phyloP scores from a whole-genome alignment of 768 basidiomycete genomes.

The Cystoderma amianthinum region DNA sequence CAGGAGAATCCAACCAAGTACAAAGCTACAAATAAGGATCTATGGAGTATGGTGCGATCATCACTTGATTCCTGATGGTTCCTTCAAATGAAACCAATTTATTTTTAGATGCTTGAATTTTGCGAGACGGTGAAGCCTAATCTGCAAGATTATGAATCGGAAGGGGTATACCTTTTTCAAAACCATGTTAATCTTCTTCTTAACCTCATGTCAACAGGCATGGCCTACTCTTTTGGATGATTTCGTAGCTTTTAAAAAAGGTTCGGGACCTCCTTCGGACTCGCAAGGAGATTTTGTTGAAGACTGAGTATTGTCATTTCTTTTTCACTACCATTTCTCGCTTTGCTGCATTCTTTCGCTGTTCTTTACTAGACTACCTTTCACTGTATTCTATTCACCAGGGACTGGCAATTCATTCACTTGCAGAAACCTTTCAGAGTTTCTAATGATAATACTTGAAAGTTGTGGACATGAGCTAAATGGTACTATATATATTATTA shows the following conservation, averaged over 20 bases:
- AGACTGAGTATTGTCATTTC: no score
- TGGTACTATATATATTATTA: no score
- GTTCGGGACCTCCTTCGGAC: no score
- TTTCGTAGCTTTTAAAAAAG: constrained; percentile 63
- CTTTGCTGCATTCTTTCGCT: no score
- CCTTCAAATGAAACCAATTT: not conserved
- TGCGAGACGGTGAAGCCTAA: constrained; percentile 52
- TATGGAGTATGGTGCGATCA: constrained; percentile 73
- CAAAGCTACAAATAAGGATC: constrained; percentile 77
- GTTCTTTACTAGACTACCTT: no score
- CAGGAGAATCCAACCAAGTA: constrained; percentile 50
- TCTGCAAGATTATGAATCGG: constrained; percentile 64
- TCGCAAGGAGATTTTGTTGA: no score
- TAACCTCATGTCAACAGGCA: constrained; percentile 36
- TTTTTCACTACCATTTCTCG: no score
- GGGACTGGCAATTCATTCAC: no score
- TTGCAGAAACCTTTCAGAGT: no score
- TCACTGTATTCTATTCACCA: no score
- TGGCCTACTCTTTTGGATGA: constrained; percentile 83
- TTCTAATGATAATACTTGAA: no score
- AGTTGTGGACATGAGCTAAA: no score
- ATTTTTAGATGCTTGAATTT: constrained; percentile 77
- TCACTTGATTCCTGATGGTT: constrained; percentile 3
- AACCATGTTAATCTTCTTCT: not conserved
- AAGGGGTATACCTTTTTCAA: constrained; percentile 49